These are phyloP conservation scores for Trichoderma erinaceum DNA, from an alignment of 495 filamentous ascomycete species.

Conservation along the genomic window DNA sequence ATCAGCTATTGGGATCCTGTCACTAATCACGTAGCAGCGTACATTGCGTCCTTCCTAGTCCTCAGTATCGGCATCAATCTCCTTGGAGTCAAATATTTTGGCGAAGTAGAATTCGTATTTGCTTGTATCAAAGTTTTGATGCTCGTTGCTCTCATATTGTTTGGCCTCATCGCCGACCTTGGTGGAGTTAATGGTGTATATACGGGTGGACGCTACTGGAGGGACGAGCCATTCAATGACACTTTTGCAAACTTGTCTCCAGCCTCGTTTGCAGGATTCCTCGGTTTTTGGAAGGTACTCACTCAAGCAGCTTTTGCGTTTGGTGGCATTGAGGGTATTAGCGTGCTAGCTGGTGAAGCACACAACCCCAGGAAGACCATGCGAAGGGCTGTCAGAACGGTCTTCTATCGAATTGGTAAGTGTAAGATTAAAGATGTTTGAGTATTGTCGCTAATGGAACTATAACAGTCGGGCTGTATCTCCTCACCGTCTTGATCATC, in stretches of 20 bases:
- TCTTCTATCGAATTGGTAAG: conserved; percentile 9
- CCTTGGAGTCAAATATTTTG: conserved; percentile 6
- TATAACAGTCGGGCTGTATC: neutral
- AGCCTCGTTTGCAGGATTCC: neutral
- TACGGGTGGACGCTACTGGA: neutral
- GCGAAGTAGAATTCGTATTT: conserved; percentile 3
- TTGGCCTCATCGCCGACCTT: neutral
- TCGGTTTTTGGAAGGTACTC: conserved; percentile 5
- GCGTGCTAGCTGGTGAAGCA: neutral
- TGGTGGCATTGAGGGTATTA: conserved; percentile 12
- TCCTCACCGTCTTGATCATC: conserved; percentile 3
- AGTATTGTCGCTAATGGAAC: no score
- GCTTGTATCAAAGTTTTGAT: conserved; percentile 3
- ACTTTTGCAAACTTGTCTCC: neutral
- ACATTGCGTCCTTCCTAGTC: neutral
- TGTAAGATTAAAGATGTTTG: no score
- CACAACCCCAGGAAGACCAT: conserved; percentile 6
- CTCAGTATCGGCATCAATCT: conserved; percentile 4
- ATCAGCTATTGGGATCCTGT: neutral
- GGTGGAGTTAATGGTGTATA: conserved; percentile 5
- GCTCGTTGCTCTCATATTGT: conserved; percentile 2
- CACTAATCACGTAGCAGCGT: neutral
- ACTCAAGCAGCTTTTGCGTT: conserved; percentile 3
- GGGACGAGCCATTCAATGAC: conserved; percentile 1
- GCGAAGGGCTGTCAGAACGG: conserved; percentile 4